phyloP scores from a whole-genome alignment of 2,329 filamentous ascomycete genomes.

The Fusarium compactum region DNA sequence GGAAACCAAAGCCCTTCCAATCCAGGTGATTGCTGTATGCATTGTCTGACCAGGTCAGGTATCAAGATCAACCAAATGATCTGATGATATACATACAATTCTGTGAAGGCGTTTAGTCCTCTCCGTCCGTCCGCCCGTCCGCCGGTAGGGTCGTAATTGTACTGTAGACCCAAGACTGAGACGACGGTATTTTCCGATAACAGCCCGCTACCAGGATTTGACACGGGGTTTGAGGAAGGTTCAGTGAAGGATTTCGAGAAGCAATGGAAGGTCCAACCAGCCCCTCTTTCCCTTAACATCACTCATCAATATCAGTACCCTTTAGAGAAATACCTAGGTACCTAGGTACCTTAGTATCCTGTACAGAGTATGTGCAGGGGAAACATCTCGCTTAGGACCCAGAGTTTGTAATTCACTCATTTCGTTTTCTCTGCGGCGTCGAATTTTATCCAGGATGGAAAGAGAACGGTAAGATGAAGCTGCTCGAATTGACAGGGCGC shows the following conservation, averaged over 20 bases:
- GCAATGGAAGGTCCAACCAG: not conserved
- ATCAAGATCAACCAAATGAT: not conserved
- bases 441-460: not conserved
- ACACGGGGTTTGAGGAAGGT: conserved; percentile 7
- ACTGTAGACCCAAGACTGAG: not conserved
- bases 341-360: not conserved
- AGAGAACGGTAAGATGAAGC: conserved; percentile 17
- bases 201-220: conserved; percentile 7
- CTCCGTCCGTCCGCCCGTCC: not conserved
- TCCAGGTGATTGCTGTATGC: not conserved
- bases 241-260: conserved; percentile 9
- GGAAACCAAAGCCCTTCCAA: not conserved
- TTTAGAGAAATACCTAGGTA: not conserved
- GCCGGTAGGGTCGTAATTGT: not conserved
- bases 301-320: not conserved
- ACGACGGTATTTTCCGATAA: conserved; percentile 7
- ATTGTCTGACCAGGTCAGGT: not conserved
- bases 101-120: not conserved
- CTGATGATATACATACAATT: conserved; percentile 1
- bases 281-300: not conserved
- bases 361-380: not conserved
- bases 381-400: not conserved
- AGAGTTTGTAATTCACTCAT: conserved; percentile 1
- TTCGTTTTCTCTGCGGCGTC: not conserved
- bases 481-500: conserved; percentile 5